Evolutionary conservation across 139 green algal genomes (phyloP), one percentile per base, ranked within the genome.

Genomic region (Raphidocelis subcapitata): DNA sequence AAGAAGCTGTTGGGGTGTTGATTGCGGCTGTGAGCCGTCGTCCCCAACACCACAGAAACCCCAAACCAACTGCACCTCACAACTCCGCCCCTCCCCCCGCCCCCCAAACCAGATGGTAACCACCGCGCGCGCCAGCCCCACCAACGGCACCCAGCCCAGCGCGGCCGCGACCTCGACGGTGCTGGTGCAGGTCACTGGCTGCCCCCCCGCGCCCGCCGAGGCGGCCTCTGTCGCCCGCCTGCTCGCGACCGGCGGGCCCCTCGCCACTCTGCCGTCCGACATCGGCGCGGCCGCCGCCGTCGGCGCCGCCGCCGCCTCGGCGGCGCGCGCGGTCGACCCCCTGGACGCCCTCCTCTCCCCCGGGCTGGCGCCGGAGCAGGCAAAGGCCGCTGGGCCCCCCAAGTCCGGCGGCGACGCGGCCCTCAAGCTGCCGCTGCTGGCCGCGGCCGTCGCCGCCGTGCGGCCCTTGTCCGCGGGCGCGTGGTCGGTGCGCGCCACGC

Each of bases 281-380:
- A n/a, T n/a, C n/a, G n/a, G n/a, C n/a, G 36, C 67, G 55, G 54
- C 52, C 36, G 67, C 67, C 35, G 67, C 67, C 21, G 12, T 66
- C 36, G 52, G 18, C 23, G 3, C 37, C 8, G 20, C n/a, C 2
- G 33, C 23, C 26, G 31, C 23, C 63, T n/a, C 2, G 21, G 41
- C 63, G 14, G 46, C 65, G n/a, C 24, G 31, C 5, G n/a, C n/a
- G n/a, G n/a, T n/a, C n/a, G n/a, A n/a, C n/a, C n/a, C n/a, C n/a
- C n/a, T n/a, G n/a, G n/a, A n/a, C n/a, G n/a, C n/a, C n/a, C n/a
- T n/a, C n/a, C n/a, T n/a, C n/a, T n/a, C n/a, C n/a, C n/a, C n/a
- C n/a, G n/a, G n/a, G n/a, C n/a, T n/a, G n/a, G n/a, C n/a, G n/a
- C n/a, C n/a, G n/a, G n/a, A n/a, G n/a, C n/a, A n/a, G n/a, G n/a